Conservation (phyloP, 345 rosid genomes). For the Hypericum perforatum region DNA sequence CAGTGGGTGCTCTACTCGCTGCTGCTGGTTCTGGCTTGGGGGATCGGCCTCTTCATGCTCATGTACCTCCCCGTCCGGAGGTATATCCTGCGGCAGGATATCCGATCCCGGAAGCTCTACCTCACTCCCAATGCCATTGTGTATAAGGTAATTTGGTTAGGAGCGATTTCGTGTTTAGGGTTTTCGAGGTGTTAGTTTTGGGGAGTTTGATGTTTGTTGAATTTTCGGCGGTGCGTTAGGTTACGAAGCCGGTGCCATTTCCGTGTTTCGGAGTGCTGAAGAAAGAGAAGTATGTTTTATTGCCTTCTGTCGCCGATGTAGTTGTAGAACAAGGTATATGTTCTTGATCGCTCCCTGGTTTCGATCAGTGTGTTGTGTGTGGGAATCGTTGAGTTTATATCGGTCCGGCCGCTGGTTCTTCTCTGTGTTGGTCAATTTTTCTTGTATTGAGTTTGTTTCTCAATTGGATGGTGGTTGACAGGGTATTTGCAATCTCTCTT, state of each 20-base stretch:
- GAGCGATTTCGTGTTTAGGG: neutral
- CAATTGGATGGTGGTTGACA: constrained; percentile 12
- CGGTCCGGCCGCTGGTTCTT: neutral
- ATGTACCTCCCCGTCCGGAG: constrained; percentile 51
- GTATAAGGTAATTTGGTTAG: constrained; percentile 35
- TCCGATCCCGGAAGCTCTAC: constrained; percentile 51
- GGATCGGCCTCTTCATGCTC: constrained; percentile 59
- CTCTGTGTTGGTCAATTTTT: neutral
- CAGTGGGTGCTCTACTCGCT: constrained; percentile 41
- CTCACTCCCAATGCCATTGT: constrained; percentile 54
- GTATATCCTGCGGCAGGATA: constrained; percentile 43
- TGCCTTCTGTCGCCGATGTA: constrained; percentile 54
- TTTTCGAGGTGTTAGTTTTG: too few species aligned
- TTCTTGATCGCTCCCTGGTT: neutral
- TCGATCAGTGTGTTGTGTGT: too few species aligned
- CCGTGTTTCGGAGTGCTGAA: constrained; percentile 61
- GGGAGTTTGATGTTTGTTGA: neutral
- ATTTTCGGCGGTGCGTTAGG: constrained; percentile 23
- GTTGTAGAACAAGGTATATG: constrained; percentile 53
- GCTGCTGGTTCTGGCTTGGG: constrained; percentile 51
- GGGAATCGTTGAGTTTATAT: neutral
- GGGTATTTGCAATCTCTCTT: constrained; percentile 66
- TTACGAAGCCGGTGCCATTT: constrained; percentile 44
- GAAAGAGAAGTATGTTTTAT: constrained; percentile 57
- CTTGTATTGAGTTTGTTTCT: constrained; percentile 4